Evolutionary conservation across 352 stramenopile genomes (phyloP).

Genomic region (Pythium phragmiticola): DNA sequence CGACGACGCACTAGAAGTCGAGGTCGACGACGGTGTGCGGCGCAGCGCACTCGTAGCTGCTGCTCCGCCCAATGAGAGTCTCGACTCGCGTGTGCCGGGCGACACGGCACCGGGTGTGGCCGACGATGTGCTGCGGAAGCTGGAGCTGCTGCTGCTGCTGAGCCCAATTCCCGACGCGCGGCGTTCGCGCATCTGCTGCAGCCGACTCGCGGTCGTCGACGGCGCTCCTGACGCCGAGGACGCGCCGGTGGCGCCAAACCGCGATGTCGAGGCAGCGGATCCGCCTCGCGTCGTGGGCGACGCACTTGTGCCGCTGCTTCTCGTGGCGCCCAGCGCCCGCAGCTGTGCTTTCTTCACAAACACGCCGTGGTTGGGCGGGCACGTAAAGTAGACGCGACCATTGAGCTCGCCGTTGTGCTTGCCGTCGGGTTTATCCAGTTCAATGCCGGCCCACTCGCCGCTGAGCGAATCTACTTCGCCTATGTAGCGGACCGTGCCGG

Average conservation of each 20-base stretch:
- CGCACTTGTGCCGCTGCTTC: conserved; percentile 9
- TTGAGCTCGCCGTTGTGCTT: conserved; percentile 88
- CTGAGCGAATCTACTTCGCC: conserved; percentile 75
- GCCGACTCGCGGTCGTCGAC: conserved; percentile 19
- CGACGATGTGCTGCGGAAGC: conserved; percentile 10
- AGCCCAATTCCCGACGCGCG: conserved; percentile 14
- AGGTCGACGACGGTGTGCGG: conserved; percentile 16
- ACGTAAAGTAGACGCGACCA: conserved; percentile 79
- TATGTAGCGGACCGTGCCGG: conserved; percentile 70
- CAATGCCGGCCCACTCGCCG: conserved; percentile 81
- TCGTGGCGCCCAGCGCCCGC: conserved; percentile 18
- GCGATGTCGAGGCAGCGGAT: not conserved
- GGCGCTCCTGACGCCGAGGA: conserved; percentile 5
- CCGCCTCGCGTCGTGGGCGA: conserved; percentile 24
- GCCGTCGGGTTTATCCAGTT: conserved; percentile 73
- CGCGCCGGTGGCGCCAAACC: not conserved
- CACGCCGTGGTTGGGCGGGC: conserved; percentile 62
- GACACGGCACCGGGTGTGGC: conserved; percentile 12
- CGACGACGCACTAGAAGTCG: conserved; percentile 5
- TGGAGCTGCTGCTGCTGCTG: conserved; percentile 9
- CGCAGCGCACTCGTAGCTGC: conserved; percentile 10
- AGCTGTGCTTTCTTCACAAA: conserved; percentile 68
- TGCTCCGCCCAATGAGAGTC: conserved; percentile 15
- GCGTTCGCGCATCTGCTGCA: conserved; percentile 14
- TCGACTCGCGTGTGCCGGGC: conserved; percentile 4